Evolutionary conservation across 106 monocot genomes (phyloP).

Genomic region (Narthecium ossifragum): DNA sequence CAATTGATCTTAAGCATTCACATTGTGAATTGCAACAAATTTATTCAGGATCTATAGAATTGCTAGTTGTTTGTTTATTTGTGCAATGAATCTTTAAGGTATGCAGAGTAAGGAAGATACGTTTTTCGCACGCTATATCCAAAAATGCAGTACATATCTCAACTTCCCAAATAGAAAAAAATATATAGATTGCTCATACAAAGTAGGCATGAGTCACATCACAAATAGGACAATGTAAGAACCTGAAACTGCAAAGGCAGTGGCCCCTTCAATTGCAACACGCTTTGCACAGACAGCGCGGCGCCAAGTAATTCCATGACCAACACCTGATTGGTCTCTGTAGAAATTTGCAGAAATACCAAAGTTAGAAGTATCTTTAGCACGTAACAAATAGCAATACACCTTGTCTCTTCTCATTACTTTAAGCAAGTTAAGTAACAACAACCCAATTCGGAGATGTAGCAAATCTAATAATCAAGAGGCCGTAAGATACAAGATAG

Average conservation of each 20-base stretch:
- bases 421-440: too few species aligned
- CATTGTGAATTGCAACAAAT: neutral
- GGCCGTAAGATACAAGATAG: too few species aligned
- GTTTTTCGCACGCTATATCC: too few species aligned
- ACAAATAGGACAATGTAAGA: neutral
- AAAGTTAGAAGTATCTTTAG: too few species aligned
- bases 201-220: neutral
- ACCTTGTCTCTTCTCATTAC: too few species aligned
- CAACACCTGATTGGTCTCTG: slow-evolving; percentile 80
- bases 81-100: neutral
- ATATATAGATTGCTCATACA: neutral
- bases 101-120: neutral
- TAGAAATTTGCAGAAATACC: slow-evolving; percentile 15
- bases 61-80: neutral
- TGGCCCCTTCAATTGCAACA: slow-evolving; percentile 67
- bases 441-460: too few species aligned
- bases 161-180: neutral
- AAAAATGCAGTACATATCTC: neutral
- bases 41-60: neutral
- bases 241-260: slow-evolving; percentile 91
- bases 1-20: too few species aligned
- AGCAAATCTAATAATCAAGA: too few species aligned
- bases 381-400: too few species aligned
- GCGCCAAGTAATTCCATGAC: slow-evolving; percentile 80
- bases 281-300: slow-evolving; percentile 44